phyloP scores from a whole-genome alignment of 192 early-diverging fungal genomes.

The Coemansia sp. region DNA sequence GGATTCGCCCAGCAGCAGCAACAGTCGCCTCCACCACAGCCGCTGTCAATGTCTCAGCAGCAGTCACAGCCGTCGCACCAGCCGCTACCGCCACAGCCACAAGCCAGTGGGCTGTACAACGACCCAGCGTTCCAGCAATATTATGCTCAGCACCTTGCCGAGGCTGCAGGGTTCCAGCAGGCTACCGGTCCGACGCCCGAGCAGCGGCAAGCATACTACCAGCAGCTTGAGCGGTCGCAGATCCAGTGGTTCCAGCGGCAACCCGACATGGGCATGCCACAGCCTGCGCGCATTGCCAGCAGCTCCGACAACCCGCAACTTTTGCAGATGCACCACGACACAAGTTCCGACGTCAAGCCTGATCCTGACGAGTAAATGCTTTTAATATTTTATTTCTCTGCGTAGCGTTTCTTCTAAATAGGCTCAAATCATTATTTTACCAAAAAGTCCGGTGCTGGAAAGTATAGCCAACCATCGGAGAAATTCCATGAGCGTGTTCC shows the following conservation, averaged over 20 bases:
- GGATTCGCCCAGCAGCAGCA: constrained; percentile 9
- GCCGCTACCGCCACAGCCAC: constrained; percentile 13
- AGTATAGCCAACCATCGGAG: constrained; percentile 1
- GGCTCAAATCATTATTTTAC: no score
- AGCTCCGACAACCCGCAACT: constrained; percentile 15
- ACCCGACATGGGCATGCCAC: constrained; percentile 30
- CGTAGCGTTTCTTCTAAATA: background rate
- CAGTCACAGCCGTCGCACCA: constrained; percentile 10
- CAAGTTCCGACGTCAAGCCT: constrained; percentile 16
- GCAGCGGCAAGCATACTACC: constrained; percentile 51
- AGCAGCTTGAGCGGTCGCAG: constrained; percentile 54
- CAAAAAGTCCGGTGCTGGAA: no score
- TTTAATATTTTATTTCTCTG: background rate
- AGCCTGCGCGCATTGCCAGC: constrained; percentile 12
- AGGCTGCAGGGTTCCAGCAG: constrained; percentile 42
- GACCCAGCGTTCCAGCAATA: constrained; percentile 48
- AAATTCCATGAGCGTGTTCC: background rate
- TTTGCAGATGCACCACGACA: constrained; percentile 25
- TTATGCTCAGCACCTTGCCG: constrained; percentile 50
- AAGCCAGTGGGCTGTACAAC: constrained; percentile 21
- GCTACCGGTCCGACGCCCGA: constrained; percentile 29
- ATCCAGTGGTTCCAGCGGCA: constrained; percentile 53
- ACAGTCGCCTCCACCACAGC: background rate
- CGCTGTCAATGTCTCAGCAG: constrained; percentile 10
- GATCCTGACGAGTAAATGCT: constrained; percentile 13